phyloP scores from a whole-genome alignment of 2,329 filamentous ascomycete genomes.

The Calonectria hawksworthii region DNA sequence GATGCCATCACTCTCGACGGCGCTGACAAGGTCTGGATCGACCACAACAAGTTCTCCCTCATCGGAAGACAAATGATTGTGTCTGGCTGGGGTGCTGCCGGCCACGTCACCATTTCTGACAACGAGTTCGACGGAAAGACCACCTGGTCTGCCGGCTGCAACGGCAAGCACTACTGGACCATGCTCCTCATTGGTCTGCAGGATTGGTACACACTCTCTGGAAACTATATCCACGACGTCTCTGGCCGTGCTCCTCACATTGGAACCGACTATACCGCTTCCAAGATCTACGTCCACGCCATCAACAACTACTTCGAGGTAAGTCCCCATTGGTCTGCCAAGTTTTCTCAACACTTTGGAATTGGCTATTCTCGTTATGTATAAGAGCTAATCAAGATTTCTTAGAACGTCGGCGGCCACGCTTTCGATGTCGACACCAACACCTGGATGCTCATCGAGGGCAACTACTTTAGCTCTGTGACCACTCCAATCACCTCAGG shows the following conservation, averaged over 20 bases:
- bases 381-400: background rate
- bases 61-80: slow-evolving; percentile 73
- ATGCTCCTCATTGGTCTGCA: slow-evolving; percentile 64
- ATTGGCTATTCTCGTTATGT: background rate
- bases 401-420: slow-evolving; percentile 60
- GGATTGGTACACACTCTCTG: slow-evolving; percentile 61
- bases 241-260: slow-evolving; percentile 70
- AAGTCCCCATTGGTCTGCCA: background rate
- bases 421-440: slow-evolving; percentile 65
- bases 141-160: slow-evolving; percentile 68
- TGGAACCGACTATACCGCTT: slow-evolving; percentile 51
- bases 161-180: slow-evolving; percentile 71
- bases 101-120: slow-evolving; percentile 71
- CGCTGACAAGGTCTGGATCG: slow-evolving; percentile 61
- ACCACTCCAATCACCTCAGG: slow-evolving; percentile 46
- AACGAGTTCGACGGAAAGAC: slow-evolving; percentile 68
- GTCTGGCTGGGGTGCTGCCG: slow-evolving; percentile 64
- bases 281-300: slow-evolving; percentile 66
- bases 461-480: slow-evolving; percentile 70
- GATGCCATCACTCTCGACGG: slow-evolving; percentile 67
- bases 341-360: background rate
- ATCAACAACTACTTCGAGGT: slow-evolving; percentile 72
- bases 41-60: slow-evolving; percentile 67
- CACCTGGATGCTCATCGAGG: slow-evolving; percentile 65
- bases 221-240: slow-evolving; percentile 72